Evolutionary conservation across 169 alveolate genomes (phyloP), one percentile per base, ranked within the genome.

Genomic region (Babesia caballi): DNA sequence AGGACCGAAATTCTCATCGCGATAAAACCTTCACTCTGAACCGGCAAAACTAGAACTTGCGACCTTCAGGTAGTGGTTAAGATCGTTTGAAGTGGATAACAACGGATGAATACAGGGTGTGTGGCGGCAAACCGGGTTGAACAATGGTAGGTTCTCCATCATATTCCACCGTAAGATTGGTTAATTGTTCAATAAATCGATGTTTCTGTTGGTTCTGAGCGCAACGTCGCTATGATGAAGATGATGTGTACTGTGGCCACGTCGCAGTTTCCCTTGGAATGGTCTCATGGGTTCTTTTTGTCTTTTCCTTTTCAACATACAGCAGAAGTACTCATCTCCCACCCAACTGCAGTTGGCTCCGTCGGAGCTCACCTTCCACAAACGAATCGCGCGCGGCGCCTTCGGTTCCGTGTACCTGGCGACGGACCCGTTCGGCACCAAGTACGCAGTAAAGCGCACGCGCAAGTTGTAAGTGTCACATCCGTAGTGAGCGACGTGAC

Each of bases 381-480:
- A 65, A 32, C 33, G 72, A 41, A 75, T 75, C 40, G 85, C 85
- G 17, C 42, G 71, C 17, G 85, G 85, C 2, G 80, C 85, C 15
- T 75, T 75, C 60, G 85, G 85, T n/a, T 58, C 72, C 17, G 85
- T 75, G n/a, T 75, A 75, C 46, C 58, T 75, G 9, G 85, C 66
- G 2, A 53, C 85, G 27, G 85, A 75, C 46, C 56, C 23, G n/a
- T 6, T 9, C 19, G 85, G 85, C 33, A 41, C 36, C 28, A 53
- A 66, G 60, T 75, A 56, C 36, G 85, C 85, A 41, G 78, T 75
- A 8, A 75, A 75, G 30, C 61, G 85, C 11, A 47, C 76, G 23
- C 46, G 69, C 17, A 75, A 75, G 52, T 66, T 65, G 85, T 75
- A 32, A 40, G 67, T 63, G 30, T 4, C 9, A 51, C 27, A 8